Evolutionary conservation across 2,329 filamentous ascomycete species (phyloP).

Genomic region (Pseudocercospora vitis): DNA sequence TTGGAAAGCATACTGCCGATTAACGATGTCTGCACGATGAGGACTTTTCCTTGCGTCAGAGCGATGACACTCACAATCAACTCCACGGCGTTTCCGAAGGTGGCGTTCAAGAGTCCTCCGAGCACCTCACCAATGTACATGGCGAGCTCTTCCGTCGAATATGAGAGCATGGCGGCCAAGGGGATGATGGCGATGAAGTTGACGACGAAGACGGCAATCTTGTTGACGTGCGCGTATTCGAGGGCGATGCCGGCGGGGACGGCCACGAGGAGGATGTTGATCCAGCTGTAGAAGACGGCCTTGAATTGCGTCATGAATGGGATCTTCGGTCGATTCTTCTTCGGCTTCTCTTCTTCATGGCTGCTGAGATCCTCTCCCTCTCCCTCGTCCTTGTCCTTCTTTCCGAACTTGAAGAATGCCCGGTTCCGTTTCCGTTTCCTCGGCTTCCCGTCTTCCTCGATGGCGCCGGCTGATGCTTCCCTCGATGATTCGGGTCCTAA

Average conservation of each 20-base stretch:
- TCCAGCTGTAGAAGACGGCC: conserved; percentile 78
- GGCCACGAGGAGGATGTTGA: conserved; percentile 77
- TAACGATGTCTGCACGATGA: conserved; percentile 89
- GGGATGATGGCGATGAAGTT: conserved; percentile 95
- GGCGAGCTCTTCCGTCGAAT: conserved; percentile 87
- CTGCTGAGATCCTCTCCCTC: conserved; percentile 20
- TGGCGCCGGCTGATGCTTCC: conserved; percentile 19
- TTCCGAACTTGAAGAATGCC: conserved; percentile 22
- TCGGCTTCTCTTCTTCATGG: conserved; percentile 27
- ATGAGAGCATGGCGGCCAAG: conserved; percentile 80
- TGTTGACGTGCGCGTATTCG: conserved; percentile 62
- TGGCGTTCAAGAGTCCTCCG: conserved; percentile 84
- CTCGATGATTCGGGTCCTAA: conserved; percentile 11
- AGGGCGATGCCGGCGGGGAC: conserved; percentile 76
- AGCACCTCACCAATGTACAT: conserved; percentile 75
- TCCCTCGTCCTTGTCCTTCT: conserved; percentile 27
- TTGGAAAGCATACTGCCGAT: conserved; percentile 92
- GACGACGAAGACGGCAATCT: conserved; percentile 69
- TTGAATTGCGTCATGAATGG: conserved; percentile 57
- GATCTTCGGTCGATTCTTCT: conserved; percentile 32
- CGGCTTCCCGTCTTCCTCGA: conserved; percentile 20
- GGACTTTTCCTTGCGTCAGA: conserved; percentile 68
- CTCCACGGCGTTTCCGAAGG: conserved; percentile 66
- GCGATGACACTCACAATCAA: conserved; percentile 74
- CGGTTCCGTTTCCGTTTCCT: conserved; percentile 28